These are phyloP conservation scores for Suillus sp. DNA, from an alignment of 768 basidiomycete genomes.

Conservation along the genomic window DNA sequence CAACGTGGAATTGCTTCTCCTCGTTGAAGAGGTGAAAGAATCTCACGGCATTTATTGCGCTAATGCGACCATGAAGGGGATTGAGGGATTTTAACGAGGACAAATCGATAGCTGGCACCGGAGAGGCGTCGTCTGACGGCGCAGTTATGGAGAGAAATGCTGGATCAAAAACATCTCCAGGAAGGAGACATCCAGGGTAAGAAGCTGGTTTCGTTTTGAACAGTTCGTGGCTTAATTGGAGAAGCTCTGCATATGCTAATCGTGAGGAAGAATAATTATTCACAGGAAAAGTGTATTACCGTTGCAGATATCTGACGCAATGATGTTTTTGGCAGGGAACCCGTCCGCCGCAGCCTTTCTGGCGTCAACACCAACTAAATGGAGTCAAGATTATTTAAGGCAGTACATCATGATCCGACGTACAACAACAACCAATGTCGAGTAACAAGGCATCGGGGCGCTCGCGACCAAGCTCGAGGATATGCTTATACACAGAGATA, in stretches of 20 bases:
- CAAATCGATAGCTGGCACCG: neutral
- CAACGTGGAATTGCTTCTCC: neutral
- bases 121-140: neutral
- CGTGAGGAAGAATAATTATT: neutral
- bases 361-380: neutral
- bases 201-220: neutral
- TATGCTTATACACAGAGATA: neutral
- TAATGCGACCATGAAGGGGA: neutral
- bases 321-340: neutral
- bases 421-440: neutral
- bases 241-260: neutral
- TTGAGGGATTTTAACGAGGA: neutral
- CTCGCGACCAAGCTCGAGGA: neutral
- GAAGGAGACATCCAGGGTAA: neutral
- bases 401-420: neutral
- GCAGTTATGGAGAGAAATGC: neutral
- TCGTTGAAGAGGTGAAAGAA: neutral
- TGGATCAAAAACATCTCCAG: neutral
- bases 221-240: neutral
- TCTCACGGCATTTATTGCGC: neutral
- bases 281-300: neutral
- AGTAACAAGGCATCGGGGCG: neutral
- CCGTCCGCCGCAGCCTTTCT: neutral
- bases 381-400: neutral
- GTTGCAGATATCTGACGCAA: neutral